Percentiles rank a stretch among this genome's conserved stretches.
Evolutionary conservation across 2,329 filamentous ascomycete species (phyloP).

Genomic region (Fusarium tupiense): DNA sequence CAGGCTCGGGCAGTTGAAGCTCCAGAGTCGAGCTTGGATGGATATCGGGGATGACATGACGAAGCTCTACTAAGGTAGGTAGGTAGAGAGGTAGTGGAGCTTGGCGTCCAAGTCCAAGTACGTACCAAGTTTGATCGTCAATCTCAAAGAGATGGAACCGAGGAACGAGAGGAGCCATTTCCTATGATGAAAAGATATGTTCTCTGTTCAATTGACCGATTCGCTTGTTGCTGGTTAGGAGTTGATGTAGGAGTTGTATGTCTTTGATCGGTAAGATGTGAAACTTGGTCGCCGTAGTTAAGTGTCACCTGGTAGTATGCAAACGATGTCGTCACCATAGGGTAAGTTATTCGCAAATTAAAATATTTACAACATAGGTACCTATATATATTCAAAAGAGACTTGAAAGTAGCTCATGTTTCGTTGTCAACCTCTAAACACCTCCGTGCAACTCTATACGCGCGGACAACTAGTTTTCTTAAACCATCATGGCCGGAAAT

Average conservation of each 20-base stretch:
- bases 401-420: neutral
- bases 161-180: constrained; percentile 62
- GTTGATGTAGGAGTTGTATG: neutral
- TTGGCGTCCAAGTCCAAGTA: neutral
- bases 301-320: neutral
- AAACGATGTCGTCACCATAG: constrained; percentile 31
- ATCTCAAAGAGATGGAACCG: constrained; percentile 74
- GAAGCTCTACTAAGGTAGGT: neutral
- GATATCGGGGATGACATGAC: neutral
- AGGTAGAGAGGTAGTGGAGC: neutral
- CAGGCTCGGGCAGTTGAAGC: neutral
- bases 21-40: neutral
- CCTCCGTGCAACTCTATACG: neutral
- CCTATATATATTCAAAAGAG: neutral
- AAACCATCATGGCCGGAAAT: neutral
- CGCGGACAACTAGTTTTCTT: neutral
- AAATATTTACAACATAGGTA: too few relatives aligned
- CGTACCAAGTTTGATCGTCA: constrained; percentile 72
- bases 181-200: neutral
- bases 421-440: neutral
- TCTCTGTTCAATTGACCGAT: neutral
- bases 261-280: constrained; percentile 12
- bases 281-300: neutral
- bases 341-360: neutral
- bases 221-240: neutral